These are phyloP conservation scores for Carex littledalei DNA, from an alignment of 176 grass and related monocot species.

Conservation along the genomic window DNA sequence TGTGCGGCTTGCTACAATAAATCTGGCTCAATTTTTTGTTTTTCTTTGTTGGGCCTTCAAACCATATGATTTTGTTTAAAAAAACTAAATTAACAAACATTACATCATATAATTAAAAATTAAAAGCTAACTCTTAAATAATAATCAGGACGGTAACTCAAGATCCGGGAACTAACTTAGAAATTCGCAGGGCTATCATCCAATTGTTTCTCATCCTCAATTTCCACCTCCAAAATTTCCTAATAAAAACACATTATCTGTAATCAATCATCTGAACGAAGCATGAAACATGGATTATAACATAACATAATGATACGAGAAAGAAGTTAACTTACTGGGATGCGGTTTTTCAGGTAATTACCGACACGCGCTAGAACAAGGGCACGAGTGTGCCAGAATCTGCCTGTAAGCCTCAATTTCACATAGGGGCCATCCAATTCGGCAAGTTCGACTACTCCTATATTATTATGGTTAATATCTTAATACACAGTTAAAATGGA, in stretches of 20 bases:
- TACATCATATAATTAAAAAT: conserved; percentile 1
- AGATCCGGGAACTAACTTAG: conserved; percentile 28
- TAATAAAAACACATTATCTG: conserved; percentile 14
- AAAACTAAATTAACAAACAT: background rate
- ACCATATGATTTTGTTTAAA: background rate
- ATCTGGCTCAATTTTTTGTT: background rate
- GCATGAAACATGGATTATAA: background rate
- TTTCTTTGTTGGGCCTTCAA: background rate
- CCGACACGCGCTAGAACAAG: conserved; percentile 61
- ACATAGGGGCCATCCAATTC: conserved; percentile 88
- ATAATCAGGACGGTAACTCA: background rate
- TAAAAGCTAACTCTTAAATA: background rate
- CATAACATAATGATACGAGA: background rate
- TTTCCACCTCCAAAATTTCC: conserved; percentile 93
- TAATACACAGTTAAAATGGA: background rate
- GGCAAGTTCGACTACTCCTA: conserved; percentile 49
- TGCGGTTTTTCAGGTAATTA: conserved; percentile 91
- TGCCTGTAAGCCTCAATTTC: conserved; percentile 74
- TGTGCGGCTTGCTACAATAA: background rate
- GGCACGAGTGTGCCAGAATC: conserved; percentile 78
- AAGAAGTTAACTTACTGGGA: conserved; percentile 43
- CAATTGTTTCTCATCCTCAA: conserved; percentile 83
- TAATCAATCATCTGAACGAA: background rate
- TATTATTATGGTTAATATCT: background rate
- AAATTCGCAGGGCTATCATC: conserved; percentile 81